Base-by-base conservation (phyloP, 2,329 filamentous ascomycete genomes). In the Colletotrichum nymphaeae region DNA sequence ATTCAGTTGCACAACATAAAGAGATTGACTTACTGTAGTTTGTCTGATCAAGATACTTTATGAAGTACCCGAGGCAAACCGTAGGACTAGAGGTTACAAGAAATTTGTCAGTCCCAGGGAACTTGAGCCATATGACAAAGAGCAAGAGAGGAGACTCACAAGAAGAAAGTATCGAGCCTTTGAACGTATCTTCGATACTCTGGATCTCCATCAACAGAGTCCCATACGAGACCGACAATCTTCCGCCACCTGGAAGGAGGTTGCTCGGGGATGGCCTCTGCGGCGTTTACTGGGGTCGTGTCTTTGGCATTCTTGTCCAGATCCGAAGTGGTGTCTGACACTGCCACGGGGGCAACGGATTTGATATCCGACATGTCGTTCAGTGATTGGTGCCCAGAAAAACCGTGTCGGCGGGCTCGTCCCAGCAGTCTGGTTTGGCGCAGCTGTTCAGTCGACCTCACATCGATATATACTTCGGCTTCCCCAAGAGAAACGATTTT, bases 11-110 rank as follows among this genome's bases (percentile, higher is more conserved):
- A 32, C 35, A 46, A 57, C 9, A 11, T 1, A n/a, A 11, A n/a
- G 5, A 62, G 58, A 14, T 4, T 3, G 2, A 12, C 68, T 56
- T 22, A 68, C 68, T 78, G 14, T 84, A 78, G 49, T 83, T 84
- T 12, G 78, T 71, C 56, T 79, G 78, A 56, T 80, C 78, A 4
- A 80, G 67, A 37, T 78, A 78, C 64, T 80, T 69, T 52, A 69
- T 72, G 24, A 72, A 72, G 30, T 69, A 68, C 0, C 69, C 65
- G 1, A 69, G n/a, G n/a, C 69, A 69, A 16, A 69, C 65, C 4
- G 68, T 71, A 1, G 68, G 68, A 35, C 68, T 71, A 19, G 14
- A 4, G 1, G 16, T 0, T 1, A 11, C 12, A 9, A 11, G n/a
- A 14, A 49, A 49, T 5, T 7, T 26, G 14, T 35, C 14, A 52